These are phyloP conservation scores for Zygosaccharomyces pseudorouxii DNA, from an alignment of 805 yeast genomes.

Conservation along the genomic window DNA sequence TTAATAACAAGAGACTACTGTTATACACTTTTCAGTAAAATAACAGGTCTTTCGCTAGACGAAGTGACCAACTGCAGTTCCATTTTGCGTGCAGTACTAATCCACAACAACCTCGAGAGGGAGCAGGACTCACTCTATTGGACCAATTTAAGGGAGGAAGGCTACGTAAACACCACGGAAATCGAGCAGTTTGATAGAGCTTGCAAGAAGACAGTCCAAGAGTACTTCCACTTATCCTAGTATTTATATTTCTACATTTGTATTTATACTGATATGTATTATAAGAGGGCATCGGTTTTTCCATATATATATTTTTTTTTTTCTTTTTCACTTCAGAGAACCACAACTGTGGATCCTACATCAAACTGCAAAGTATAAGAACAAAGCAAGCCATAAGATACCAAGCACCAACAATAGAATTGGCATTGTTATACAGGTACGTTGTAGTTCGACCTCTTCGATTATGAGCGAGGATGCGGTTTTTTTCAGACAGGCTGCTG, in stretches of 20 bases:
- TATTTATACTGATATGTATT: neutral
- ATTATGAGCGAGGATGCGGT: conserved; percentile 28
- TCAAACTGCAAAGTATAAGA: neutral
- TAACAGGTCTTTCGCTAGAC: conserved; percentile 23
- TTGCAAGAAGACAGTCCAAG: conserved; percentile 18
- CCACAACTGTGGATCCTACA: neutral
- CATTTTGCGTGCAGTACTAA: conserved; percentile 24
- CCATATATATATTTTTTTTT: neutral
- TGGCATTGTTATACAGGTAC: neutral
- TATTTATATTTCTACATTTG: neutral
- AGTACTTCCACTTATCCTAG: conserved; percentile 10
- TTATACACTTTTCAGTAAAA: conserved; percentile 15
- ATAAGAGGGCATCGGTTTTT: neutral
- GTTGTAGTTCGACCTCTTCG: too few relatives aligned
- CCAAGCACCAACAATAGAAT: neutral
- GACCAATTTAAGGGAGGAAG: neutral
- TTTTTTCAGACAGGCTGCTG: conserved; percentile 32
- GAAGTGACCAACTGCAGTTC: conserved; percentile 26
- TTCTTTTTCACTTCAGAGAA: neutral
- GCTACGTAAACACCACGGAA: conserved; percentile 21
- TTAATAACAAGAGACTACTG: conserved; percentile 16
- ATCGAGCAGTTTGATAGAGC: conserved; percentile 22
- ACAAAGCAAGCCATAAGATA: neutral
- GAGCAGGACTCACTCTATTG: neutral
- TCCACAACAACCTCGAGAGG: conserved; percentile 16